Base-by-base conservation (phyloP, 2,329 filamentous ascomycete species). In the Colletotrichum australisinense region DNA sequence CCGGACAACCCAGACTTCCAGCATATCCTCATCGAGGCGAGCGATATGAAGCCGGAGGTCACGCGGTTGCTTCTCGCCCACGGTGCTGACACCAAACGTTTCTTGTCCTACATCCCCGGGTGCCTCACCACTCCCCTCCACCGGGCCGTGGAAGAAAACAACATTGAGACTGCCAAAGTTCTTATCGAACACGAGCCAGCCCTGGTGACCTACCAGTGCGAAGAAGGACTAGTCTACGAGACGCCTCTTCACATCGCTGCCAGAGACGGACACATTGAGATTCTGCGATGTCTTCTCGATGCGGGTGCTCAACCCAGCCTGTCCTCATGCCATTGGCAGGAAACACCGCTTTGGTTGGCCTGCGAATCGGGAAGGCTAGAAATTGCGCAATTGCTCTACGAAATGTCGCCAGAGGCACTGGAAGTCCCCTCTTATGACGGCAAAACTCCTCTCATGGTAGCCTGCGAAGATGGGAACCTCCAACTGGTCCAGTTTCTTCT, bases 181-280 rank as follows among this genome's bases (percentile, higher is more conserved):
- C 63, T 77, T 35, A 7, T 76, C 2, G 67, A 78, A 22, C 57
- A 75, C 4, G 77, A 79, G 16, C 77, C 77, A 3, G 67, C 26
- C 16, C 56, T 78, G 22, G 63, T 79, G 6, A 68, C 78, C 52
- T 53, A 75, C 4, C 73, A 77, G 24, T 62, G 59, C 19, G 59
- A 76, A 7, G 38, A 58, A 6, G 76, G 75, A 4, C 35, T 67
- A 16, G 52, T 75, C 2, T 72, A 30, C 62, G 69, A 76, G 30
- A 71, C 77, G 1, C 76, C 78, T 1, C 56, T 79, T 1, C 66
- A 75, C 22, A 62, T 63, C 11, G 78, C 78, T 5, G 75, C 73
- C 3, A 53, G 69, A 7, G 24, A 56, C 2, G 74, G 73, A 5
- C 38, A 74, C 26, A 53, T 60, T 4, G 69, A 76, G 1, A 70